Evolutionary conservation across 225 moss, liverwort and hornwort genomes (phyloP), one percentile per base, ranked within the genome.

Genomic region (Ulota crispa): DNA sequence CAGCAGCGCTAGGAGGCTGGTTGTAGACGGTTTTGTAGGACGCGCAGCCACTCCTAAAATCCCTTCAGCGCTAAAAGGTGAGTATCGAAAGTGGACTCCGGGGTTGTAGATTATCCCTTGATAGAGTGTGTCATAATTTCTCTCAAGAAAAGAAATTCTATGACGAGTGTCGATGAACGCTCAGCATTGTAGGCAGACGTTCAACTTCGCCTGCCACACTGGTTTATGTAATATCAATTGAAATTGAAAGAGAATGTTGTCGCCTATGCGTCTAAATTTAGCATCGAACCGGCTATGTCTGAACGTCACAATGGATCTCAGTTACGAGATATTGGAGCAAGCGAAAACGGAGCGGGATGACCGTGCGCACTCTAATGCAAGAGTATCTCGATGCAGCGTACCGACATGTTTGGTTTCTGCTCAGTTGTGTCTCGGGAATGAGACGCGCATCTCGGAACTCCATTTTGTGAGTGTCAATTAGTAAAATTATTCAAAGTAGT

Each of bases 341-440:
- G 78, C 65, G 69, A 93, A 93, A 65, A 89, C 87, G 64, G 86
- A 80, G 67, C 80, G 36, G 52, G 90, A 86, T 24, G 91, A 84
- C 57, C 88, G 53, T 63, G 89, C 54, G 89, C 54, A 18, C 60
- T 23, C 66, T 62, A 65, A 92, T 91, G 81, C 89, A 89, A 54
- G 84, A 85, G 73, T 93, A 12, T 9, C 28, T 55, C 41, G 37
- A 39, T 64, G 39, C 72, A 30, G 28, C 8, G 20, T 42, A 72
- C 39, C 28, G 34, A 65, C 50, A n/a, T 77, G 23, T 36, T 57
- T 37, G 56, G 28, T 60, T 50, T 30, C 10, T 64, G 47, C 37
- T 47, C 71, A 70, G 32, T 78, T 61, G 26, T 53, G 24, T 73
- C 60, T 50, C 2, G 77, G 53, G 81, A 64, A 27, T 47, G 59